A percentile compares a stretch with the other conserved stretches of the same genome.
phyloP scores from a whole-genome alignment of 176 grass and related monocot species.

The Elaeis guineensis region DNA sequence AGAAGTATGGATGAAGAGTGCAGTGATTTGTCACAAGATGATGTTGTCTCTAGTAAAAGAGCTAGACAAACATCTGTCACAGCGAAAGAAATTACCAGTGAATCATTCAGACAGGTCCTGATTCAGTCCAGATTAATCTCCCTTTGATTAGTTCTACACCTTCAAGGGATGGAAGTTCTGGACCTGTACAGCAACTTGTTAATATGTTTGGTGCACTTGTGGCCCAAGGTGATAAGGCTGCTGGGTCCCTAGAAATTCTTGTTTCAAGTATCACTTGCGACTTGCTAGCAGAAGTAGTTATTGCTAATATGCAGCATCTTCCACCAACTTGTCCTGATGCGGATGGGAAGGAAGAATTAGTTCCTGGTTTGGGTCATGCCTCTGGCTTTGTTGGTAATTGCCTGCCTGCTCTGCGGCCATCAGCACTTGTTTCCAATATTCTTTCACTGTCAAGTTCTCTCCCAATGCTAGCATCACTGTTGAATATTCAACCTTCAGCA shows the following conservation, averaged over 20 bases:
- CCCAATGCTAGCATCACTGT: slow-evolving; percentile 44
- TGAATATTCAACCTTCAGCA: slow-evolving; percentile 34
- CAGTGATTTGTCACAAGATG: slow-evolving; percentile 45
- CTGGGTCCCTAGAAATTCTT: slow-evolving; percentile 72
- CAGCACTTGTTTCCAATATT: slow-evolving; percentile 6
- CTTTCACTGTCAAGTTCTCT: slow-evolving; percentile 32
- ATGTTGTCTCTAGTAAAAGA: slow-evolving; percentile 52
- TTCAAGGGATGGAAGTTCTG: slow-evolving; percentile 52
- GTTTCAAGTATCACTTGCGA: slow-evolving; percentile 79
- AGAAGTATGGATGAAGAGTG: slow-evolving; percentile 43
- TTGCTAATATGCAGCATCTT: slow-evolving; percentile 86
- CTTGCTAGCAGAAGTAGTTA: slow-evolving; percentile 85
- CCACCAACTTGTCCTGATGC: slow-evolving; percentile 43
- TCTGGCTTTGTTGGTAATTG: slow-evolving; percentile 12
- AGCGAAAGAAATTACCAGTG: slow-evolving; percentile 25
- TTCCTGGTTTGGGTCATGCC: slow-evolving; percentile 17
- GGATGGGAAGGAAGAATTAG: slow-evolving; percentile 30
- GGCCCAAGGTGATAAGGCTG: slow-evolving; percentile 71
- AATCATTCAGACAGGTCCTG: slow-evolving; percentile 19
- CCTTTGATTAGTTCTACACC: slow-evolving; percentile 21
- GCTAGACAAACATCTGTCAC: slow-evolving; percentile 27
- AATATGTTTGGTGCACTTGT: slow-evolving; percentile 86
- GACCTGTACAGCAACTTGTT: slow-evolving; percentile 88
- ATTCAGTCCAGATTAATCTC: slow-evolving; percentile 19
- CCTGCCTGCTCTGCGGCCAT: slow-evolving; percentile 8